Evolutionary conservation across 805 yeast species (phyloP), one percentile per base, ranked within the genome.

Genomic region (Yarrowia sp.): DNA sequence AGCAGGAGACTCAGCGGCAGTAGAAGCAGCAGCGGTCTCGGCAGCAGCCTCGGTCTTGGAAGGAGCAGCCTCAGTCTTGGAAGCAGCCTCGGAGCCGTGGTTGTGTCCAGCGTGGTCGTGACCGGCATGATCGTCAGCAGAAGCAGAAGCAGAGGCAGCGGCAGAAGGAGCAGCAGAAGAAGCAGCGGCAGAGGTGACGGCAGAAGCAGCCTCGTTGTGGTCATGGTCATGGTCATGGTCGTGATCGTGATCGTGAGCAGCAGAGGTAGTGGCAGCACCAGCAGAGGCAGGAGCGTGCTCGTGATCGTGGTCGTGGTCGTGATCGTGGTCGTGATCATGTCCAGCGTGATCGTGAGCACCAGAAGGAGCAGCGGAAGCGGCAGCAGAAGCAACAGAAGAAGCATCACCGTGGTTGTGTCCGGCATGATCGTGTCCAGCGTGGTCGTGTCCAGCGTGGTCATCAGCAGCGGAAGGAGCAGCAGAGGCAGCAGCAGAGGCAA

Each of bases 351-450:
- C 48, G 14, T 33, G 50, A 17, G 64, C 10, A 61, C 45, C 66
- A 36, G 47, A 28, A 44, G 47, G 28, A n/a, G 44, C 42, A 22
- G 38, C 48, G 13, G 66, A 18, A 36, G 64, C 65, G 14, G 32
- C 13, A 32, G 38, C 43, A 57, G 65, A 44, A 18, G 32, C 66
- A 31, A 33, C 64, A 31, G 64, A 45, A 60, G 43, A 57, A 44
- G 48, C 36, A 11, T 48, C 28, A n/a, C 28, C 39, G 36, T 42
- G 63, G 48, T 57, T 32, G 32, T 32, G 47, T 31, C 28, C 28
- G 28, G 28, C 45, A 35, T 28, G 50, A 31, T 41, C 36, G 38
- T 32, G 39, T 31, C 44, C 44, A 1, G 17, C 44, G 13, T 41
- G 44, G 28, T 43, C 47, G n/a, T 43, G 47, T 0, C 32, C 47